These are phyloP conservation scores for Pythium dissimile DNA, from an alignment of 352 stramenopile species.

Conservation along the genomic window DNA sequence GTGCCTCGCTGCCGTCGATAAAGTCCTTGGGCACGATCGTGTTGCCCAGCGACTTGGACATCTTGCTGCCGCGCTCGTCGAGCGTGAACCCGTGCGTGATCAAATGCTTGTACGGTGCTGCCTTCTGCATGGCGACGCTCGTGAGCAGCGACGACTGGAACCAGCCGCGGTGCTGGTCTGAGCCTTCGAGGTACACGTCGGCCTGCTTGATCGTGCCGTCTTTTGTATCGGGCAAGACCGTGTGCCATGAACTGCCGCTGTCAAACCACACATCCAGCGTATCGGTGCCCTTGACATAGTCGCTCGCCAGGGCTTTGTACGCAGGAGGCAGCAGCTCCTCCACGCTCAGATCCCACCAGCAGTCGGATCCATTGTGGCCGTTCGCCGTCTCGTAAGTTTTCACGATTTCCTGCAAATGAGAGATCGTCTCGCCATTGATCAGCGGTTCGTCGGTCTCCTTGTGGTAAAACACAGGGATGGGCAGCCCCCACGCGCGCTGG, in stretches of 20 bases:
- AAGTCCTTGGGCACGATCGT: conserved; percentile 93
- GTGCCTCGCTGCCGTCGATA: conserved; percentile 88
- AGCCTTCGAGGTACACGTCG: conserved; percentile 97
- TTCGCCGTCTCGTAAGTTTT: conserved; percentile 33
- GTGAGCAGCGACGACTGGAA: conserved; percentile 99
- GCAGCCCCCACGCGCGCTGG: conserved; percentile 97
- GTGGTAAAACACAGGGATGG: conserved; percentile 98
- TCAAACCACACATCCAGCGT: conserved; percentile 99
- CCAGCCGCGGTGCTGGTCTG: conserved; percentile 98
- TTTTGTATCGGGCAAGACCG: conserved; percentile 53
- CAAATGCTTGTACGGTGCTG: conserved; percentile 94
- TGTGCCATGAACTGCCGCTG: conserved; percentile 84
- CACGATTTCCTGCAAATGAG: conserved; percentile 72
- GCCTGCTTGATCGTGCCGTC: conserved; percentile 75
- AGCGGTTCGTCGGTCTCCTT: conserved; percentile 86
- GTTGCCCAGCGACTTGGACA: conserved; percentile 99
- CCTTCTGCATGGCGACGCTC: conserved; percentile 75
- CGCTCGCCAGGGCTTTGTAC: conserved; percentile 67
- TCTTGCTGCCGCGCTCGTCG: conserved; percentile 98
- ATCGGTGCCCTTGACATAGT: conserved; percentile 95
- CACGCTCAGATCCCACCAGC: conserved; percentile 93
- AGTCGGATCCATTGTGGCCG: conserved; percentile 91
- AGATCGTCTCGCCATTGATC: conserved; percentile 90
- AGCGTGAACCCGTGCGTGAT: conserved; percentile 99
- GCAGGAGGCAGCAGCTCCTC: conserved; percentile 57